A percentile compares a stretch with the other conserved stretches of the same genome.
These are phyloP conservation scores for Arthrocladium fulminans DNA, from an alignment of 2,329 filamentous ascomycete species.

Conservation along the genomic window DNA sequence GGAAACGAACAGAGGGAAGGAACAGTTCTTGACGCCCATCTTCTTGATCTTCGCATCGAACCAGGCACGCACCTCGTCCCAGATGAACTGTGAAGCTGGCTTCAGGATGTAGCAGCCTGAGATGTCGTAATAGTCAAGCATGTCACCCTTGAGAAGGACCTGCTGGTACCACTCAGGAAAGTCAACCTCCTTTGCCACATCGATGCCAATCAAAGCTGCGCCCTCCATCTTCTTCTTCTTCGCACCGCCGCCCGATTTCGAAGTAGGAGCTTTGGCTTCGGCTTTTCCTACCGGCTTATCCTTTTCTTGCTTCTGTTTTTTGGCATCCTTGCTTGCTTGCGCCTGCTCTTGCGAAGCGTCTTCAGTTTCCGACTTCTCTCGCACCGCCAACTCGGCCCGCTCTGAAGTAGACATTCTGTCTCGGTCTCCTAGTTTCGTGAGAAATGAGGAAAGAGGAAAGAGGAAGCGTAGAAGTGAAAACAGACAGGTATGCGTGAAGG, in stretches of 20 bases:
- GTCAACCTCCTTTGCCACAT: conserved; percentile 73
- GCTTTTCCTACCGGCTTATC: conserved; percentile 35
- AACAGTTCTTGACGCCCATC: conserved; percentile 89
- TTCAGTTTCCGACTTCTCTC: not conserved
- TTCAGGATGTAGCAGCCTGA: conserved; percentile 95
- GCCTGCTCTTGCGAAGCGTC: conserved; percentile 4
- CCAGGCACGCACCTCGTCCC: conserved; percentile 55
- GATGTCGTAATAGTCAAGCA: conserved; percentile 97
- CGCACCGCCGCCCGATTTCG: conserved; percentile 26
- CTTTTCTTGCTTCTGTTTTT: conserved; percentile 39
- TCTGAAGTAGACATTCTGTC: conserved; percentile 7
- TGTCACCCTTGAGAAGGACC: conserved; percentile 89
- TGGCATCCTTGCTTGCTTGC: conserved; percentile 34
- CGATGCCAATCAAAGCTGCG: conserved; percentile 72
- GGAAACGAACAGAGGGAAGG: conserved; percentile 93
- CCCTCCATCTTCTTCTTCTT: conserved; percentile 50
- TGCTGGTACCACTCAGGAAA: conserved; percentile 97
- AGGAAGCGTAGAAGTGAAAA: not conserved
- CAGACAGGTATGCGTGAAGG: no score
- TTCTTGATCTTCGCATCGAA: conserved; percentile 66
- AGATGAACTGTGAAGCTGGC: conserved; percentile 58
- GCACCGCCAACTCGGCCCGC: conserved; percentile 1
- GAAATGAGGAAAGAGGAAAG: not conserved
- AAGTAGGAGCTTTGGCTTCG: conserved; percentile 36
- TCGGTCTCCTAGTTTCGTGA: not conserved